phyloP scores from a whole-genome alignment of 1,284 basidiomycete species.

The Marasmius fiardii region DNA sequence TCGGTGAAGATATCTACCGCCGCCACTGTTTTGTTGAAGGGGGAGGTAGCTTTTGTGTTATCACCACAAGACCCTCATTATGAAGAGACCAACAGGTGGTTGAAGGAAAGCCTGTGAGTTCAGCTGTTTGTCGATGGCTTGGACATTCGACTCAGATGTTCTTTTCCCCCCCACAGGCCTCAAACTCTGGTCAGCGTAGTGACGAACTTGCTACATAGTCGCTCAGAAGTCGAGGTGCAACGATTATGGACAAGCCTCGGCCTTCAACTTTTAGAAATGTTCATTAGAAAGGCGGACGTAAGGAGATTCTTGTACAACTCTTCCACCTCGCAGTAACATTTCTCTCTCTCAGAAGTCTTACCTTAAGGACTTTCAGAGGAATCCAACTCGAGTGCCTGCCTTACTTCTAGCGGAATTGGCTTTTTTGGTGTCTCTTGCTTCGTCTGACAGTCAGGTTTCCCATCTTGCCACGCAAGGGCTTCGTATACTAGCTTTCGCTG shows the following conservation, averaged over 20 bases:
- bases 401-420: conserved; percentile 69
- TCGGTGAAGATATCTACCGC: conserved; percentile 60
- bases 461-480: conserved; percentile 65
- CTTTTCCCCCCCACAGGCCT: conserved; percentile 38
- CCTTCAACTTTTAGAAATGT: conserved; percentile 57
- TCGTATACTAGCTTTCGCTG: conserved; percentile 62
- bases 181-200: conserved; percentile 53
- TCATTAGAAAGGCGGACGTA: conserved; percentile 47
- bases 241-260: conserved; percentile 64
- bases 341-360: conserved; percentile 34
- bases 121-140: conserved; percentile 1
- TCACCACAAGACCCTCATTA: conserved; percentile 22
- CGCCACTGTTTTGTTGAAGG: conserved; percentile 43
- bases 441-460: conserved; percentile 62
- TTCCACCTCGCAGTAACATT: conserved; percentile 6
- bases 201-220: conserved; percentile 52
- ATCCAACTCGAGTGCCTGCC: conserved; percentile 50
- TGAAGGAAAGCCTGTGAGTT: conserved; percentile 29
- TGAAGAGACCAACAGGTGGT: conserved; percentile 25
- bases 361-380: conserved; percentile 44
- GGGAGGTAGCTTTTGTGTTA: conserved; percentile 42
- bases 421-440: conserved; percentile 66
- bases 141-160: no score
- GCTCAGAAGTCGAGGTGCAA: conserved; percentile 59
- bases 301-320: conserved; percentile 16